A percentile compares a stretch with the other conserved stretches of the same genome.
phyloP scores from a whole-genome alignment of 2,329 filamentous ascomycete species.

The Calonectria pauciramosa region DNA sequence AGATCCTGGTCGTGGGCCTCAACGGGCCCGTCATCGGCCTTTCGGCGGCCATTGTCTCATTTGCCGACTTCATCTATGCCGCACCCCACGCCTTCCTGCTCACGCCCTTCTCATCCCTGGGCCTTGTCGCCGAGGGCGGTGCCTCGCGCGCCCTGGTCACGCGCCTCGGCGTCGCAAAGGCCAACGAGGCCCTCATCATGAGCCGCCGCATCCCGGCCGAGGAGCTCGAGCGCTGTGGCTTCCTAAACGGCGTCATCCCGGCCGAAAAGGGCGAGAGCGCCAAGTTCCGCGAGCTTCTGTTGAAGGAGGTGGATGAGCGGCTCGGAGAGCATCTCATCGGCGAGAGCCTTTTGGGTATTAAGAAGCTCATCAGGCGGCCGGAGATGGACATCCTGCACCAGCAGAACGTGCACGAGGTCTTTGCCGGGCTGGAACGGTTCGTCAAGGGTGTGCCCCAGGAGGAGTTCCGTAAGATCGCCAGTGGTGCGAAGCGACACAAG shows the following conservation, averaged over 20 bases:
- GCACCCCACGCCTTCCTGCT: slow-evolving; percentile 86
- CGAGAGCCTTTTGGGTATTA: slow-evolving; percentile 85
- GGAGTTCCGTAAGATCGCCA: slow-evolving; percentile 88
- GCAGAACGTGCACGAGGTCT: slow-evolving; percentile 87
- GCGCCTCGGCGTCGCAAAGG: slow-evolving; percentile 83
- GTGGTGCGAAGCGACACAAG: slow-evolving; percentile 95
- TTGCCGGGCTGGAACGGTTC: slow-evolving; percentile 87
- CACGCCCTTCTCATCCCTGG: slow-evolving; percentile 91
- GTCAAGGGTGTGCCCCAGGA: slow-evolving; percentile 84
- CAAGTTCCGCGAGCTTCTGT: slow-evolving; percentile 78
- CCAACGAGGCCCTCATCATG: slow-evolving; percentile 95
- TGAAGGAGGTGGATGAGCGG: slow-evolving; percentile 84
- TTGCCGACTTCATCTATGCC: slow-evolving; percentile 94
- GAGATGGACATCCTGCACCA: slow-evolving; percentile 80
- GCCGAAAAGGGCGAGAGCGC: slow-evolving; percentile 72
- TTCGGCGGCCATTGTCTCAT: slow-evolving; percentile 84
- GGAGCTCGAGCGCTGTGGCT: slow-evolving; percentile 82
- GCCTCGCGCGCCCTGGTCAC: slow-evolving; percentile 84
- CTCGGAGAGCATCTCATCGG: slow-evolving; percentile 85
- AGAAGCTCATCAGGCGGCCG: slow-evolving; percentile 82
- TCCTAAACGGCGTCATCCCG: slow-evolving; percentile 86
- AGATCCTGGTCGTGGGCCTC: slow-evolving; percentile 90
- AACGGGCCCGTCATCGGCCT: slow-evolving; percentile 94
- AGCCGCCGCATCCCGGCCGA: slow-evolving; percentile 80
- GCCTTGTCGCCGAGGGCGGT: slow-evolving; percentile 90